Base-by-base conservation (phyloP, 2,329 filamentous ascomycete genomes). In the Bipolaris zeicola region DNA sequence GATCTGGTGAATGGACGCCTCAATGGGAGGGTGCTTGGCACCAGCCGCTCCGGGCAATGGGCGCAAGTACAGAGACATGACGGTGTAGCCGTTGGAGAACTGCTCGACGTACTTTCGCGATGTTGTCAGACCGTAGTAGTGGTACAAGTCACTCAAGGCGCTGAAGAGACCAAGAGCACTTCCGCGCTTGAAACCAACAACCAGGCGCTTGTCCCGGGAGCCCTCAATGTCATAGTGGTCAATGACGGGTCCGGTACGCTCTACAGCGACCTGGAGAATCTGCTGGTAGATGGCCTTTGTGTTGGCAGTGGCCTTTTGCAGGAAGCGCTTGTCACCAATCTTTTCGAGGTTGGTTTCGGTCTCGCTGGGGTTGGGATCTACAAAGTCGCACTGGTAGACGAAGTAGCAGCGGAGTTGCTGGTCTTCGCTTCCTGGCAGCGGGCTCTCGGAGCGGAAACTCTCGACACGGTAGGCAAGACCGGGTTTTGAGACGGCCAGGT, bases 31-130 rank as follows among this genome's bases (percentile, higher is more conserved):
- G 73, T 85, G 81, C 63, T 82, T 83, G 59, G 78, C 75, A 8
- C 80, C 79, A 39, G 64, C 64, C 20, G 62, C 53, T 22, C 62
- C 68, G n/a, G 83, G 78, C 36, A 85, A 79, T 20, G 91, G 92
- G 64, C 89, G 89, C 58, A 99, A 84, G 78, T 99, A 99, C 61
- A 97, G 86, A 67, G 92, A 97, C 84, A 98, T 96, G 77, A 98
- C 90, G 13, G 92, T 96, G 75, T 97, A 96, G 60, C 95, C 95
- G 77, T 99, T 99, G 72, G 93, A 95, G 83, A 99, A 99, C 79
- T 98, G 95, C 80, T 99, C 80, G 47, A 99, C 90, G 73, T 99
- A 99, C 81, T 99, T 99, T 68, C 95, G 86, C 26, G 95, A 95
- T 71, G 91, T 96, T 2, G 95, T 99, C 60, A 98, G 85, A 41